Base-by-base conservation (phyloP, 2,329 filamentous ascomycete species). In the Phaeosphaeriaceae sp. region DNA sequence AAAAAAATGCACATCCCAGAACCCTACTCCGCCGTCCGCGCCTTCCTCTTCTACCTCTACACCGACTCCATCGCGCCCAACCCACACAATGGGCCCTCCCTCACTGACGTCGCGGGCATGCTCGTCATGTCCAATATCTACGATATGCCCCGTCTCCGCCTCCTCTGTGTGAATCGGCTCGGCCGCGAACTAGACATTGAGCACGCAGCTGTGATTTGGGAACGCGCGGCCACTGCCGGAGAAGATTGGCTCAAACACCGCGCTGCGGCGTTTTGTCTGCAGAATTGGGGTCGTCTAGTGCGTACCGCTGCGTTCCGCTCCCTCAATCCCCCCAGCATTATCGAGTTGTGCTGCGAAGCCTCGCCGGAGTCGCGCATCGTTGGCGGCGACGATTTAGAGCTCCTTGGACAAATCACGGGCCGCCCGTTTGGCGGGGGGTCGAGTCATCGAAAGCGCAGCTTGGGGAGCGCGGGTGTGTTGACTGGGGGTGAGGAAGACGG, bases 61-160 rank as follows among this genome's bases (percentile, higher is more conserved):
- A 97, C 94, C 0, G 94, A 99, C 73, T 93, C 88, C 61, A 97
- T 99, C 60, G 74, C 76, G 4, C 61, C 68, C 0, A 64, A 70
- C 18, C 67, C 70, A 13, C 61, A 64, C 1, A 63, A 80, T 54
- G 84, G 83, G 38, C 79, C 83, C 0, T 79, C 76, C 7, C 83
- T 97, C 16, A 85, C 87, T 23, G 92, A 97, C 61, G 92, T 97
- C 12, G 93, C 94, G 0, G 93, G 94, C 7, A 85, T 99, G 73
- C 82, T 99, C 3, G 93, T 99, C 57, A 95, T 99, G 90, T 92
- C 92, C 35, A 97, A 97, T 72, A 90, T 97, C 38, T 99, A 99
- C 76, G 93, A 97, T 68, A 95, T 99, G 77, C 92, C 92, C 1
- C 91, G 94, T 60, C 84, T 99, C 18, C 89, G 93, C 16, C 83